Evolutionary conservation across 2,329 filamentous ascomycete genomes (phyloP).

Genomic region (Thielaviopsis punctulata): DNA sequence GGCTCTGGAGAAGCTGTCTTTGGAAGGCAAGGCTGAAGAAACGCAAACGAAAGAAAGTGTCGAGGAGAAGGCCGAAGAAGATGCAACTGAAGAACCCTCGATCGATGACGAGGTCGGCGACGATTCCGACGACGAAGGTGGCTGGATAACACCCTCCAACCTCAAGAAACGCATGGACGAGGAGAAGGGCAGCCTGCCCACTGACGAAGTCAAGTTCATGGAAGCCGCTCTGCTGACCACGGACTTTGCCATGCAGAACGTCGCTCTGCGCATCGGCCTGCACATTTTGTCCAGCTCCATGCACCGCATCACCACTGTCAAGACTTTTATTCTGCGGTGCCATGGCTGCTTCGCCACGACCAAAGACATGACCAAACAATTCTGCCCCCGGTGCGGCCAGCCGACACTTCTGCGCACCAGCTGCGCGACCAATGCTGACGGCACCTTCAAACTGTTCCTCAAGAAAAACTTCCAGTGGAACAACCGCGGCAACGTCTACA

Average conservation of each 20-base stretch:
- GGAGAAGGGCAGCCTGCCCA: conserved; percentile 30
- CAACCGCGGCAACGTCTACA: conserved; percentile 79
- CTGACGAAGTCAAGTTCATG: conserved; percentile 38
- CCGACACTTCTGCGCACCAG: conserved; percentile 69
- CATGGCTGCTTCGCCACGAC: conserved; percentile 82
- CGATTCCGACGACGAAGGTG: conserved; percentile 27
- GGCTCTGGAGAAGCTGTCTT: conserved; percentile 2
- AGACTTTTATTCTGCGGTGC: conserved; percentile 80
- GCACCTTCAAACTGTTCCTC: conserved; percentile 69
- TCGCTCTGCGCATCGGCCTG: conserved; percentile 84
- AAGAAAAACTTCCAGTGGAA: conserved; percentile 97
- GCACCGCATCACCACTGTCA: conserved; percentile 65
- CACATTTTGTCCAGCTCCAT: conserved; percentile 68
- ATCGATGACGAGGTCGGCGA: conserved; percentile 14
- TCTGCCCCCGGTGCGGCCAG: conserved; percentile 83
- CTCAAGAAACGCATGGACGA: conserved; percentile 67
- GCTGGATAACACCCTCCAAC: conserved; percentile 91
- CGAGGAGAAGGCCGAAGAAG: conserved; percentile 1
- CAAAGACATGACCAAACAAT: conserved; percentile 74
- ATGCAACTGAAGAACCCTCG: conserved; percentile 10
- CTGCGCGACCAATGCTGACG: conserved; percentile 66
- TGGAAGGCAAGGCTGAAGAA: not conserved
- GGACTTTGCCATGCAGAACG: conserved; percentile 97
- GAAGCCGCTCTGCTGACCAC: conserved; percentile 85
- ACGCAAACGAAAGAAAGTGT: not conserved